phyloP scores from a whole-genome alignment of 2,329 filamentous ascomycete species.

The Fusarium multiceps region DNA sequence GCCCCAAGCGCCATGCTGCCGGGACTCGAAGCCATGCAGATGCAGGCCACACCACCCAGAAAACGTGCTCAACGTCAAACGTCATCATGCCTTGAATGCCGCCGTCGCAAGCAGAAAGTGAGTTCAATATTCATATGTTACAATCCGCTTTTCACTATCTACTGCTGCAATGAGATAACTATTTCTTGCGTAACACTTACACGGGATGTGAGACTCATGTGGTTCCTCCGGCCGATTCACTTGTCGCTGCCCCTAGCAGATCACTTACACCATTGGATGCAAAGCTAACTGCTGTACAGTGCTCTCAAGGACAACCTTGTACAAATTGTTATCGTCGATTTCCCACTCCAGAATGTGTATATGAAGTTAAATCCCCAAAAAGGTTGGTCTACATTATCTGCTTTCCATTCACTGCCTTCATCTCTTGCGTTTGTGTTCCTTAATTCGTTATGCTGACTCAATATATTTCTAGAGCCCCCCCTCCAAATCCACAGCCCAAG shows the following conservation, averaged over 20 bases:
- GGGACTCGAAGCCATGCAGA: conserved; percentile 31
- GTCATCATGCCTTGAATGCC: conserved; percentile 63
- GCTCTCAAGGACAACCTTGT: conserved; percentile 65
- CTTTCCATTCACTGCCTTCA: neutral
- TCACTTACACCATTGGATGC: neutral
- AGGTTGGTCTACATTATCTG: conserved; percentile 21
- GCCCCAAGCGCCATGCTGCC: conserved; percentile 30
- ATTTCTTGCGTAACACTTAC: neutral
- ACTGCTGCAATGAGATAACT: neutral
- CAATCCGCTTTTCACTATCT: neutral
- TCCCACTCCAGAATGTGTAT: conserved; percentile 63
- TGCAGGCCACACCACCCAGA: conserved; percentile 36
- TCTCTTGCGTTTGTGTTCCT: neutral
- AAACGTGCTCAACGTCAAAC: conserved; percentile 45
- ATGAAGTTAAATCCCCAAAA: conserved; percentile 48
- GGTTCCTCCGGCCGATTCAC: neutral
- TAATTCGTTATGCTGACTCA: neutral
- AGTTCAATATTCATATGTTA: conserved; percentile 11
- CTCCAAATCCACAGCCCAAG: conserved; percentile 11
- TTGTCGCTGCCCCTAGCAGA: neutral
- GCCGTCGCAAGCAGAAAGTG: conserved; percentile 64
- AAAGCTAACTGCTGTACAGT: conserved; percentile 51
- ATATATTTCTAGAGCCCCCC: conserved; percentile 16
- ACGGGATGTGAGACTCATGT: neutral
- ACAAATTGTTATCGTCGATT: conserved; percentile 65